Evolutionary conservation across 2,329 filamentous ascomycete species (phyloP), one percentile per base, ranked within the genome.

Genomic region (Trichocomaceae sp.): DNA sequence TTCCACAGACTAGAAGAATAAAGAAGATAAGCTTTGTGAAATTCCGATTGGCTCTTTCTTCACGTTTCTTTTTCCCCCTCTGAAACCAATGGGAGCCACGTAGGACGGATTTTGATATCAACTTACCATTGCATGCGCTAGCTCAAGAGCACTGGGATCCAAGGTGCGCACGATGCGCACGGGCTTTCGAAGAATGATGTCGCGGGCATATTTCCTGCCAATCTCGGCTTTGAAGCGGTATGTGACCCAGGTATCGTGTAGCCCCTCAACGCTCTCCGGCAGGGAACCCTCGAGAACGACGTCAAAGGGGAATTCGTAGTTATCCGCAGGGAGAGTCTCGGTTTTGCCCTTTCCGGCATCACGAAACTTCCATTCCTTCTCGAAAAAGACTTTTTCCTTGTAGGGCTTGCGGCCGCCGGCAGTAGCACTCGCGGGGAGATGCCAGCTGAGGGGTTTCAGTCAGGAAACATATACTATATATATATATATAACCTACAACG

Each of bases 171-270:
- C 87, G 55, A 92, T 83, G 54, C 88, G 83, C 54, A 93, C 72
- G 52, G 87, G 85, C 70, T 92, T 92, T 68, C 86, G 86, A 33
- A 88, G 82, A 62, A 88, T 83, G 50, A 95, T 77, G 68, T 96
- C 90, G 75, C 95, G 92, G 64, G 87, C 85, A 64, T 96, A 84
- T 75, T 93, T 95, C 58, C 90, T 88, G 57, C 91, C 87, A 50
- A 97, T 85, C 50, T 90, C 91, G 1, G 92, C 93, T 72, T 95
- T 95, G 65, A 99, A 79, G 61, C 87, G 85, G 73, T 97, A 99
- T 47, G 89, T 87, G 57, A 97, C 85, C 73, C 87, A 92, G 15
- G 88, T 91, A 63, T 95, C 88, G 54, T 82, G 80, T 55, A 97
- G 77, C 3, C 93, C 93, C 72, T 97, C 93, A 41, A 99, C 83